These are phyloP conservation scores for Penicillium thymicola DNA, from an alignment of 2,329 filamentous ascomycete species.

Conservation along the genomic window DNA sequence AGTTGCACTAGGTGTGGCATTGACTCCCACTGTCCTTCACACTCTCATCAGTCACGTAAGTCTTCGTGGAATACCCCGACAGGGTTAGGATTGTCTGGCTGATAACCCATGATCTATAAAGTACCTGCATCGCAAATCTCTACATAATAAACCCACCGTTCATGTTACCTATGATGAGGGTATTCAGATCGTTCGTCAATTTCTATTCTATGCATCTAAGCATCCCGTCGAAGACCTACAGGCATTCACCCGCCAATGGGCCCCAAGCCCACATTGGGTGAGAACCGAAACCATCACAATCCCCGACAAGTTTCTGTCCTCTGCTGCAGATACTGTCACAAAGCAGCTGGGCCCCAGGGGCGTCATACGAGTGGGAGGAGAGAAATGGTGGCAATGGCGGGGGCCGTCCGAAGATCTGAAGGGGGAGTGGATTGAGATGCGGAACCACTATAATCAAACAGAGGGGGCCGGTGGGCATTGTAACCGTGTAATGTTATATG, in stretches of 20 bases:
- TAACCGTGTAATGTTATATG: slow-evolving; percentile 82
- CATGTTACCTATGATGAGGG: slow-evolving; percentile 95
- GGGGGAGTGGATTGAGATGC: slow-evolving; percentile 97
- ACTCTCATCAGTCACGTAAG: slow-evolving; percentile 83
- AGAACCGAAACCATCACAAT: slow-evolving; percentile 69
- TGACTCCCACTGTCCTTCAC: slow-evolving; percentile 82
- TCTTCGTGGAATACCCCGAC: slow-evolving; percentile 9
- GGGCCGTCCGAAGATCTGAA: slow-evolving; percentile 62
- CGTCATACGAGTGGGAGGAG: slow-evolving; percentile 71
- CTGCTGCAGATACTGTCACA: slow-evolving; percentile 65
- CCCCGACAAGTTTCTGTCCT: slow-evolving; percentile 58
- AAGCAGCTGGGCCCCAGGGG: slow-evolving; percentile 76
- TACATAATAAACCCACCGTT: slow-evolving; percentile 76
- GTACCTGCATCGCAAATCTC: slow-evolving; percentile 77
- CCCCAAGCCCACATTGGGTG: slow-evolving; percentile 85
- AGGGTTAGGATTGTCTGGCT: background rate
- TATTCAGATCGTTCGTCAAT: slow-evolving; percentile 78
- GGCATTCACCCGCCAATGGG: slow-evolving; percentile 85
- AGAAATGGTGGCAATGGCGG: slow-evolving; percentile 87
- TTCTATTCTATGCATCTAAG: slow-evolving; percentile 78
- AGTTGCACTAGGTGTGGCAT: slow-evolving; percentile 73
- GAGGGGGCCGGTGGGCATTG: slow-evolving; percentile 58
- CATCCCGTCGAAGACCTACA: slow-evolving; percentile 93
- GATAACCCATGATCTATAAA: slow-evolving; percentile 45
- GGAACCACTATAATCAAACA: slow-evolving; percentile 70